phyloP scores from a whole-genome alignment of 2,329 filamentous ascomycete species.

The Colletotrichum lini region DNA sequence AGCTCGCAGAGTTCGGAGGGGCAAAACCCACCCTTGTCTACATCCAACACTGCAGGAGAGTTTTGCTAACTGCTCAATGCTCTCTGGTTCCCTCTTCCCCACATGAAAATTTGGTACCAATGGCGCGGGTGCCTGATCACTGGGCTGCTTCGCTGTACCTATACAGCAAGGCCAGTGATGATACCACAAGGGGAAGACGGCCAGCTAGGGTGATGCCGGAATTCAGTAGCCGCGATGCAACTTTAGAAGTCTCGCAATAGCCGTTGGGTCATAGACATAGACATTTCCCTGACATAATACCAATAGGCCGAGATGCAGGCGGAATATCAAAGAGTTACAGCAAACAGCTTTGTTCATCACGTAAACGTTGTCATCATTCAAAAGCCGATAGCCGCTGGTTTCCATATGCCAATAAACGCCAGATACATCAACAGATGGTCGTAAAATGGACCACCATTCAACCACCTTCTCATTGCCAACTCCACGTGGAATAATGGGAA shows the following conservation, averaged over 20 bases:
- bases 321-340: background rate
- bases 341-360: background rate
- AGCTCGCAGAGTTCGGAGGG: background rate
- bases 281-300: too few relatives aligned
- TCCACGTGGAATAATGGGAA: background rate
- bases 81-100: background rate
- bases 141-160: background rate
- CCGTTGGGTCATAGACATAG: background rate
- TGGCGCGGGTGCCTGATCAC: constrained; percentile 12
- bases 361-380: constrained; percentile 21
- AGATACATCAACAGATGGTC: constrained; percentile 10
- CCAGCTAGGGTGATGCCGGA: constrained; percentile 19
- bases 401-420: constrained; percentile 24
- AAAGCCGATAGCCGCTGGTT: constrained; percentile 6
- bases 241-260: background rate
- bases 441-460: background rate
- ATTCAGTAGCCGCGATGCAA: background rate
- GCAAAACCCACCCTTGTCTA: background rate
- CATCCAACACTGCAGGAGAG: background rate
- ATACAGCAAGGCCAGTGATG: constrained; percentile 3
- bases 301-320: too few relatives aligned
- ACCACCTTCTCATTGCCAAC: background rate
- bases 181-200: background rate
- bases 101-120: constrained; percentile 12
- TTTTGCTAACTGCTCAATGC: constrained; percentile 14